Conservation (phyloP, 352 stramenopile genomes). For the Globisporangium uncinulatum region DNA sequence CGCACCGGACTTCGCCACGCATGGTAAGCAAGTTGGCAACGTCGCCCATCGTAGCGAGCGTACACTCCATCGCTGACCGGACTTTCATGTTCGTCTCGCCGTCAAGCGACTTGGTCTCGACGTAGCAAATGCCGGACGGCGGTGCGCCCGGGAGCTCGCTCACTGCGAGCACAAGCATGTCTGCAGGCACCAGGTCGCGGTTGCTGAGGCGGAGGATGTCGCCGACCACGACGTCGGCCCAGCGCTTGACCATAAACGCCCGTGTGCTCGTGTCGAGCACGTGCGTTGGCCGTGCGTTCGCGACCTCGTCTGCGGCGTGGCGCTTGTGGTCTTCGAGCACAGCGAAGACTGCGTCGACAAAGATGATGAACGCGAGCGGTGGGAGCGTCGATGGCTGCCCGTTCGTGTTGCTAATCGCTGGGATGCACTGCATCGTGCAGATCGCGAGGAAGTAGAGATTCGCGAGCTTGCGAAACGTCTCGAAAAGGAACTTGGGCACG, state of each 20-base stretch:
- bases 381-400: slow-evolving; percentile 83
- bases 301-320: slow-evolving; percentile 74
- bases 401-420: slow-evolving; percentile 88
- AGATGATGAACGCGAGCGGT: slow-evolving; percentile 88
- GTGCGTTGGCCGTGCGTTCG: slow-evolving; percentile 66
- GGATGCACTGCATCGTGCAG: slow-evolving; percentile 83
- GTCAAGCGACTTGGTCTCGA: slow-evolving; percentile 90
- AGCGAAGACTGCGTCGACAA: slow-evolving; percentile 85
- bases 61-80: slow-evolving; percentile 70
- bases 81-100: slow-evolving; percentile 94
- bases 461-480: slow-evolving; percentile 87
- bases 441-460: slow-evolving; percentile 94
- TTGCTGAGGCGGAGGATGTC: slow-evolving; percentile 81
- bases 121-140: slow-evolving; percentile 78
- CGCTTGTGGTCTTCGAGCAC: slow-evolving; percentile 86
- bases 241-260: slow-evolving; percentile 51
- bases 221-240: slow-evolving; percentile 82
- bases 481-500: slow-evolving; percentile 89
- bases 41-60: slow-evolving; percentile 40
- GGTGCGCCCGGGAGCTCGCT: slow-evolving; percentile 52
- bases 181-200: slow-evolving; percentile 75
- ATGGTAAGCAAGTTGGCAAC: slow-evolving; percentile 39
- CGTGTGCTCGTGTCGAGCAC: slow-evolving; percentile 44
- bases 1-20: slow-evolving; percentile 60
- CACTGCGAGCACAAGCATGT: slow-evolving; percentile 80